Base-by-base conservation (phyloP, 768 basidiomycete species). In the Suillus brevipes region DNA sequence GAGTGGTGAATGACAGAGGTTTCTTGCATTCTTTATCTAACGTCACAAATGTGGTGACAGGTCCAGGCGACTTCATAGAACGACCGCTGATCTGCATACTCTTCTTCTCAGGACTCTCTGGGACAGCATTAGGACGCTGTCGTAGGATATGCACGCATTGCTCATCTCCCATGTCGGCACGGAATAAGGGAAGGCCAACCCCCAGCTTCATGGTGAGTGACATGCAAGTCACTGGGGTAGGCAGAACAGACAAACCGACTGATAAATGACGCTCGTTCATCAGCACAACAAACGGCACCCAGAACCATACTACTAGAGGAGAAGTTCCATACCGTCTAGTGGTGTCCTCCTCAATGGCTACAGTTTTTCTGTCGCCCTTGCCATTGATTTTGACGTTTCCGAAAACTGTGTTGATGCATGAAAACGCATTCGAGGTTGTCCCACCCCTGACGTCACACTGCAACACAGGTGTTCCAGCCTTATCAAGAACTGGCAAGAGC, bases 401-500 rank as follows among this genome's bases (percentile, higher is more conserved):
- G 20, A 72, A 68, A 31, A 71, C 69, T 20, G 69, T 73, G 1
- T 63, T 65, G 42, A 65, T 72, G 49, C 63, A 66, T 1, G 68
- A 73, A 31, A 75, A 74, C 64, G 58, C 62, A 49, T 61, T 64
- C 42, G 66, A 47, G 1, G 64, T 62, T 3, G 43, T 34, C 2
- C 45, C 64, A 1, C 65, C 68, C 0, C 60, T n/a, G 42, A 75
- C 62, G n/a, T 71, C 65, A 42, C 74, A 74, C 0, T 72, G 74
- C 6, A 76, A 31, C 25, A 18, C 36, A 16, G 72, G 45, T 6
- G 74, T 69, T 31, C 67, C 70, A 2, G 47, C 65, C 6, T 16
- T 59, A 14, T 72, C 67, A 52, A 80, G 69, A 0, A 66, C 62
- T 13, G 65, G 23, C 57, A 72, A 72, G 52, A 78, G 60, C 20